Percentiles rank a stretch among this genome's conserved stretches.
Evolutionary conservation across 345 rosid species (phyloP).

Genomic region (Draba incana): DNA sequence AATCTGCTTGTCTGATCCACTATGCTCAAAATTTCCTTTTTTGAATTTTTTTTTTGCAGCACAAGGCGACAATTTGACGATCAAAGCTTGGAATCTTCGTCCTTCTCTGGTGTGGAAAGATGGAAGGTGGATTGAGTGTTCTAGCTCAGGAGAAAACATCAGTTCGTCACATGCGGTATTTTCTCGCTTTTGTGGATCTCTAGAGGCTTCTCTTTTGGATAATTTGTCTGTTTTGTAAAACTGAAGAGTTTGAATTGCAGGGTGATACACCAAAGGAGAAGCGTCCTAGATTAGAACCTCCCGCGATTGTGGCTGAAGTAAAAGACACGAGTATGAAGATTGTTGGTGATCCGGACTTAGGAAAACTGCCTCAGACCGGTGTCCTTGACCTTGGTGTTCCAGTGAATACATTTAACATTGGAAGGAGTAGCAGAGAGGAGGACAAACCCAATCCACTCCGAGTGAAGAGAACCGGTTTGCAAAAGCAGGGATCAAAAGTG

Average conservation of each 20-base stretch:
- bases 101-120: constrained; percentile 87
- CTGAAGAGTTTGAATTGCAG: constrained; percentile 49
- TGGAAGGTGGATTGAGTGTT: constrained; percentile 88
- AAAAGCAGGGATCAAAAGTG: constrained; percentile 81
- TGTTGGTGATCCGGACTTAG: constrained; percentile 43
- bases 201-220: constrained; percentile 17
- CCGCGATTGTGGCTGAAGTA: constrained; percentile 50
- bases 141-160: constrained; percentile 50
- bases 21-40: constrained; percentile 7
- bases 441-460: constrained; percentile 57
- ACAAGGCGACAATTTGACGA: constrained; percentile 58
- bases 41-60: constrained; percentile 45
- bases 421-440: constrained; percentile 59
- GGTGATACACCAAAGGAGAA: constrained; percentile 89
- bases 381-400: constrained; percentile 56
- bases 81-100: constrained; percentile 83
- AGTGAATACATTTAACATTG: constrained; percentile 70
- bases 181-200: constrained; percentile 17
- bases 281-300: constrained; percentile 59
- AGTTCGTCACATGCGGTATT: constrained; percentile 59
- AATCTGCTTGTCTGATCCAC: constrained; percentile 9
- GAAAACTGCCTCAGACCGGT: constrained; percentile 52
- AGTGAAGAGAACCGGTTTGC: constrained; percentile 71
- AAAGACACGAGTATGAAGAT: constrained; percentile 51
- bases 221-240: constrained; percentile 16